Evolutionary conservation across 176 grass and related monocot genomes (phyloP), one percentile per base, ranked within the genome.

Genomic region (Dactylis glomerata): DNA sequence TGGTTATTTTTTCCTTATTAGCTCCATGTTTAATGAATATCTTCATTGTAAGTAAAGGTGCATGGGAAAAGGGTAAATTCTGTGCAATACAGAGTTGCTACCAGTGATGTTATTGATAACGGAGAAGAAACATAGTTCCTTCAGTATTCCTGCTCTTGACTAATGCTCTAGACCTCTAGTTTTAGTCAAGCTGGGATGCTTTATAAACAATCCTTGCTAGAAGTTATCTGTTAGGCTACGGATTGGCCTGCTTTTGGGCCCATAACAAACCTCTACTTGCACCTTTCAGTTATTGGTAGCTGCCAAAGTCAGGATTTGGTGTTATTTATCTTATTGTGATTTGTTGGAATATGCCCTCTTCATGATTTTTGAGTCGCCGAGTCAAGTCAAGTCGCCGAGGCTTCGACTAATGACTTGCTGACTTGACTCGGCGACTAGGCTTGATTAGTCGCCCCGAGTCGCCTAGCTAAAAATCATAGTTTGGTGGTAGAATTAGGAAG

Each of bases 231-330:
- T 47, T 81, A 81, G 32, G 62, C 45, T 37, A 68, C 37, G 33
- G 32, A 10, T 8, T 27, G 63, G 45, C 8, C 63, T 54, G 20
- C 64, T 27, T 38, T 69, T 54, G 17, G 54, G 31, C 33, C 63
- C 22, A 37, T 68, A 69, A 81, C 79, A 34, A 54, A 54, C 33
- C 47, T 50, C 26, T 47, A 46, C 40, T 1, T 4, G 62, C 22
- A 16, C 10, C 81, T 83, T 83, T 74, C 52, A 44, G 51, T 73
- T 83, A 51, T 73, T 42, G 24, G 38, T 32, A 78, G 13, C 20
- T 81, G 62, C 47, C n/a, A 67, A 1, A 37, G 1, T 51, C 17
- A 54, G 22, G 20, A 74, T 24, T 80, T 34, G 14, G 59, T 69
- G 40, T 52, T 23, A 64, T 23, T 86, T 51, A 51, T 23, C 32